Base-by-base conservation (phyloP, 306 rosid species). In the Vicia sativa region DNA sequence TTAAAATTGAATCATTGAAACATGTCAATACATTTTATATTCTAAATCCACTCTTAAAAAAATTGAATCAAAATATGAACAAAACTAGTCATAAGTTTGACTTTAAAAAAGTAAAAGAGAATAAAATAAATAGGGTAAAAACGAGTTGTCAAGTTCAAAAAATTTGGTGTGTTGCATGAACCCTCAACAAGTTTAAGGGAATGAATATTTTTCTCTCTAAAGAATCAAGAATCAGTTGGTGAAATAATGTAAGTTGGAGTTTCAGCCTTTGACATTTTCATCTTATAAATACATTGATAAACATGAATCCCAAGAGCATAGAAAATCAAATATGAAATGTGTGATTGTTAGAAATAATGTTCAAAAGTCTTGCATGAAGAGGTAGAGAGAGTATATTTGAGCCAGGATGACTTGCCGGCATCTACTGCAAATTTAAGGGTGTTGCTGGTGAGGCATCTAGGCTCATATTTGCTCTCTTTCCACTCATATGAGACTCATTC, bases 331-430 rank as follows among this genome's bases (percentile, higher is more conserved):
- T 19, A 41, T 11, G 11, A 61, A 59, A 9, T 19, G 1, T 19
- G 1, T 18, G 29, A 50, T 50, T 9, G 57, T 16, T 8, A 8
- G 2, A 16, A 49, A 0, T 14, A 46, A 15, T 15, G 74, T 74
- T 78, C 61, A 19, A 71, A 29, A 49, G 78, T 66, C 77, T 70
- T 60, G 59, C 68, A 74, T 63, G 77, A 72, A 29, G 84, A 46
- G 81, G 78, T 0, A 49, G 66, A 79, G 72, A 76, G 81, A 82
- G 82, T 66, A 65, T 0, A 48, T 53, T 73, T 76, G 87, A 82
- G 87, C 81, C 87, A 73, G 84, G 80, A 83, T 83, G 87, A 79
- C 84, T 83, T 83, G 85, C 77, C 79, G 85, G 67, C 81, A 21
- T 46, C 11, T 15, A 16, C 77, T 62, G 8, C 25, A 11, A 55